Evolutionary conservation across 495 filamentous ascomycete genomes (phyloP).

Genomic region (Tuber umbilicatum): DNA sequence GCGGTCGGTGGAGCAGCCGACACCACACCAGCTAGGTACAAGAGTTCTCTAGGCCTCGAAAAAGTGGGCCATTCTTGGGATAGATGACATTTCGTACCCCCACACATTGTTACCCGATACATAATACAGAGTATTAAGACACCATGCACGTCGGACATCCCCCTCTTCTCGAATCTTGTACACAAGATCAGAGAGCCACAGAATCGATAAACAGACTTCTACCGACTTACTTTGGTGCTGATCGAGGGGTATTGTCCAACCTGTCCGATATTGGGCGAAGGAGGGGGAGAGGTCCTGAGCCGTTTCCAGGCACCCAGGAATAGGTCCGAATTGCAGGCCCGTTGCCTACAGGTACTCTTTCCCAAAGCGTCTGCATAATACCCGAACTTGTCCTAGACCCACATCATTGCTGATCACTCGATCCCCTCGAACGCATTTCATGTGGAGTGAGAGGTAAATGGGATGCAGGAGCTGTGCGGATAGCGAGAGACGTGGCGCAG

Average conservation of each 20-base stretch:
- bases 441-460: not conserved
- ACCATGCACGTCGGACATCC: not conserved
- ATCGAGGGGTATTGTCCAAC: not conserved
- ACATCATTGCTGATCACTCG: slow-evolving; percentile 3
- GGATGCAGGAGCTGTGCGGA: not conserved
- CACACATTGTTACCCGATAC: not conserved
- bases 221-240: not conserved
- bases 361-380: not conserved
- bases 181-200: not conserved
- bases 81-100: not conserved
- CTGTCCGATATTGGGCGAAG: not conserved
- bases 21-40: not conserved
- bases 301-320: not conserved
- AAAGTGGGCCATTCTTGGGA: not conserved
- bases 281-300: not conserved
- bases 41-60: not conserved
- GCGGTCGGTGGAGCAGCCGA: not conserved
- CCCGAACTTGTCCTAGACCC: not conserved
- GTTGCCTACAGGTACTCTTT: not conserved
- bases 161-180: not conserved
- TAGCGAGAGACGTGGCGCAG: not conserved
- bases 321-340: not conserved
- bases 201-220: not conserved
- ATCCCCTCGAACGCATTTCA: not conserved
- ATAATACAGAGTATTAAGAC: not conserved